Evolutionary conservation across 108 stramenopile genomes (phyloP), one percentile per base, ranked within the genome.

Genomic region (Skeletonema grethae): DNA sequence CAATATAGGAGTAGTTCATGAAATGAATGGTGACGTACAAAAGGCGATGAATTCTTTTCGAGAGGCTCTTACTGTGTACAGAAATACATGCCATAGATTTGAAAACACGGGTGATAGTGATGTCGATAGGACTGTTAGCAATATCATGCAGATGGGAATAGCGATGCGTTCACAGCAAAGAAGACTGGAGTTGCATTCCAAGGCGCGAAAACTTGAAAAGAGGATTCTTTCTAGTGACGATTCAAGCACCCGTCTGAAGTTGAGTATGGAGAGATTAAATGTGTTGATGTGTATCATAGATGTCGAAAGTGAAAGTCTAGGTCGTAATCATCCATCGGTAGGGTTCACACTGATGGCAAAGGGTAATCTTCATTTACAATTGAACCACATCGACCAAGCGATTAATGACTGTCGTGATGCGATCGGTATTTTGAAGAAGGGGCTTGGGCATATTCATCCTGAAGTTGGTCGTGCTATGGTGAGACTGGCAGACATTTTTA

Each of bases 81-180:
- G 80, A 41, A 62, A 63, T 64, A 73, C 65, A 39, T 73, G 73
- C 57, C 72, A 69, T 65, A 39, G 79, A 13, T 80, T 70, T 38
- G 73, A 81, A 70, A 81, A 81, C 45, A 20, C 73, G 5, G 80
- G 73, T 15, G 80, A 75, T 63, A 32, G 63, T 38, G 80, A 66
- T 62, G 80, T 81, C 25, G 80, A 81, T 71, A 56, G 73, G 22
- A 74, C 80, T 15, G 80, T 81, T 7, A 66, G 41, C 18, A 81
- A 81, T 56, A 74, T 81, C 46, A 74, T 81, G 73, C 73, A 81
- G 50, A 65, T 81, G 69, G 69, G 80, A 11, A 81, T 81, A 38
- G 80, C 80, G 9, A 50, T 70, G 59, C 69, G 69, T 10, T 61
- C 69, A 24, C 64, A 63, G 30, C 57, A 70, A 3, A 68, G 56